Percentiles rank a stretch among this genome's conserved stretches.
Conservation (phyloP, 2,329 filamentous ascomycete species). For the Colletotrichum sp. region DNA sequence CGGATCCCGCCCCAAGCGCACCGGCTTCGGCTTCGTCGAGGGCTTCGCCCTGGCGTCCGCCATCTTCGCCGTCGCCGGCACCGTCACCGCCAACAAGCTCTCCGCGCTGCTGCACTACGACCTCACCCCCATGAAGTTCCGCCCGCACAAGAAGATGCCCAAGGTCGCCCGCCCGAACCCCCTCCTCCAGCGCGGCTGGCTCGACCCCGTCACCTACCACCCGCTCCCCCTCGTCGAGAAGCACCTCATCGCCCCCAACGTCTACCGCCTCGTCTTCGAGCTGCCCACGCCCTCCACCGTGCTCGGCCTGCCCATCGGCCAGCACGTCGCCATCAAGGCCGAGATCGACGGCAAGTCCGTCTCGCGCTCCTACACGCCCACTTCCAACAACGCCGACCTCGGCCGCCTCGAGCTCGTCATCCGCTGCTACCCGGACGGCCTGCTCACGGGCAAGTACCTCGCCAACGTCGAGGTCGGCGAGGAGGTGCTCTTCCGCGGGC, state of each 20-base stretch:
- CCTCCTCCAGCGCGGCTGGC: conserved; percentile 48
- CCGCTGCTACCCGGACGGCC: conserved; percentile 55
- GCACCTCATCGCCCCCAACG: conserved; percentile 43
- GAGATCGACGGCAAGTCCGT: conserved; percentile 50
- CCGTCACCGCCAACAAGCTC: conserved; percentile 31
- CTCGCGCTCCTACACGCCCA: conserved; percentile 58
- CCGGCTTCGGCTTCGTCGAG: conserved; percentile 37
- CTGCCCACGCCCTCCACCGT: conserved; percentile 49
- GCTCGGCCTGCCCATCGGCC: conserved; percentile 61
- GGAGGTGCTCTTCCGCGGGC: conserved; percentile 56
- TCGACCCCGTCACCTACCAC: conserved; percentile 54
- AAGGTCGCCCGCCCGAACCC: conserved; percentile 41
- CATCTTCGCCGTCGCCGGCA: conserved; percentile 35
- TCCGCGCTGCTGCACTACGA: conserved; percentile 36
- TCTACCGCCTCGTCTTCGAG: conserved; percentile 52
- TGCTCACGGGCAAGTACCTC: conserved; percentile 55
- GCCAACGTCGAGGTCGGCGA: conserved; percentile 52
- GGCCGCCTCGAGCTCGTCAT: conserved; percentile 57
- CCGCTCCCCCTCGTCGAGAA: conserved; percentile 49
- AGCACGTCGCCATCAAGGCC: conserved; percentile 60
- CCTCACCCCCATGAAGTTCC: conserved; percentile 35
- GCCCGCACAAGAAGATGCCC: conserved; percentile 44
- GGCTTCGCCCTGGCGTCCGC: conserved; percentile 39
- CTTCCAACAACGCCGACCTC: conserved; percentile 54
- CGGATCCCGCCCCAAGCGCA: conserved; percentile 7